A percentile compares a stretch with the other conserved stretches of the same genome.
phyloP scores from a whole-genome alignment of 2,329 filamentous ascomycete genomes.

The Arthrinium phaeospermum region DNA sequence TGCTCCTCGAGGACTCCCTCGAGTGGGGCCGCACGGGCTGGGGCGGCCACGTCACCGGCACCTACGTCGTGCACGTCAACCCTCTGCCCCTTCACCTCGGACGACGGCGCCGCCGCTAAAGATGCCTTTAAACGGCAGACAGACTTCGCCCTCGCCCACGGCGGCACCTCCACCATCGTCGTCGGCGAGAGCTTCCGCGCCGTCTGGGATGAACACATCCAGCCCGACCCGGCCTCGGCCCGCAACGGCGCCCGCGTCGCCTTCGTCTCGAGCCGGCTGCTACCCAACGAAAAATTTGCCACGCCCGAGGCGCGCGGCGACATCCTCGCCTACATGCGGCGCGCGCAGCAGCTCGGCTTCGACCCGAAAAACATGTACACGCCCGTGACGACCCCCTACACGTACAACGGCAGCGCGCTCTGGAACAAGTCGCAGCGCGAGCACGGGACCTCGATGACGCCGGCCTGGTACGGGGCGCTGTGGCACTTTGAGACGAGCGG shows the following conservation, averaged over 20 bases:
- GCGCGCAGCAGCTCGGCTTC: constrained; percentile 23
- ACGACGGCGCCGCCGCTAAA: constrained; percentile 24
- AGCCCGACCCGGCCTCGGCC: constrained; percentile 23
- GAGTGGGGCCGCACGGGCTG: constrained; percentile 33
- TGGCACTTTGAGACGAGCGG: constrained; percentile 27
- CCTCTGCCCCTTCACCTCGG: constrained; percentile 28
- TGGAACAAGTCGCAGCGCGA: background rate
- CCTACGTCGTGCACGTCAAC: constrained; percentile 33
- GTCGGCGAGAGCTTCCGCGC: constrained; percentile 29
- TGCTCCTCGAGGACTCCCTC: constrained; percentile 29
- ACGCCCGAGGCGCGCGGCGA: constrained; percentile 24
- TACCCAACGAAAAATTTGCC: constrained; percentile 28
- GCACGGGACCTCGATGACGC: constrained; percentile 28
- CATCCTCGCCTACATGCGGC: constrained; percentile 25
- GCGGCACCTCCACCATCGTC: constrained; percentile 29
- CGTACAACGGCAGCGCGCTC: constrained; percentile 16
- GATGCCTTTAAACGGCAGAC: constrained; percentile 27
- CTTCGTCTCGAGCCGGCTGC: constrained; percentile 27
- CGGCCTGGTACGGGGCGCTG: constrained; percentile 31
- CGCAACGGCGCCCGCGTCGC: constrained; percentile 27
- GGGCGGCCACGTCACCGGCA: constrained; percentile 31
- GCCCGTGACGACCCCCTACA: constrained; percentile 30
- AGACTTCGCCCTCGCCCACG: constrained; percentile 27
- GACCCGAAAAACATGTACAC: constrained; percentile 30
- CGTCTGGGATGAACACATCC: constrained; percentile 31